Evolutionary conservation across 2,329 filamentous ascomycete genomes (phyloP), one percentile per base, ranked within the genome.

Genomic region (Metarhizium anisopliae): DNA sequence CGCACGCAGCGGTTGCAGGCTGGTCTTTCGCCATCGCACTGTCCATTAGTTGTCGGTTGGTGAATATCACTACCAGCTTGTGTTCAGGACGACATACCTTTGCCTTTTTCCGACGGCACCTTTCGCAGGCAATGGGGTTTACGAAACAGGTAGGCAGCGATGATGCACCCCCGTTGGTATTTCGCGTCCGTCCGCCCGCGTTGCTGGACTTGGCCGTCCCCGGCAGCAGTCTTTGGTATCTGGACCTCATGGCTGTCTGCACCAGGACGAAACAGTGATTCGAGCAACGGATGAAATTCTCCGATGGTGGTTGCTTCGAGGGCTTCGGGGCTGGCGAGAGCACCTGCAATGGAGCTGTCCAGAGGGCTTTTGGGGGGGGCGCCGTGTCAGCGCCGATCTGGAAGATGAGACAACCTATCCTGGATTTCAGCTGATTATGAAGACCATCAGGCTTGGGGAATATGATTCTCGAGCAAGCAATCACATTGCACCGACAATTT

Each of bases 21-120:
- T 14, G 55, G 55, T 38, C 55, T 47, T 51, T 49, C 47, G 11
- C 55, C 55, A 53, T 53, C 55, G 40, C 55, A 56, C 55, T 56
- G 42, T 45, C 7, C 18, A 49, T 49, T 6, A 49, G 25, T 49
- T 49, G 45, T 49, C 45, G 18, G 25, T 16, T 18, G 13, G 8
- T 25, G 7, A 49, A 13, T 20, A 3, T 8, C 18, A 10, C 42
- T 14, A 40, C 38, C 11, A 1, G 38, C 14, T 40, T 4, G 25
- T 30, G 45, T 29, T 3, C 13, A 29, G 11, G 20, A 49, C 30
- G 30, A 29, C 45, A 0, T 49, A 30, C 45, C 13, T 49, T 49
- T 6, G 45, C 45, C 25, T 49, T 49, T 16, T 49, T 49, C 45
- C 45, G 45, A 2, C 45, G 45, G 25, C 45, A 49, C 25, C 45